Base-by-base conservation (phyloP, 177 flowering plant genomes). In the Vitis hybrid region DNA sequence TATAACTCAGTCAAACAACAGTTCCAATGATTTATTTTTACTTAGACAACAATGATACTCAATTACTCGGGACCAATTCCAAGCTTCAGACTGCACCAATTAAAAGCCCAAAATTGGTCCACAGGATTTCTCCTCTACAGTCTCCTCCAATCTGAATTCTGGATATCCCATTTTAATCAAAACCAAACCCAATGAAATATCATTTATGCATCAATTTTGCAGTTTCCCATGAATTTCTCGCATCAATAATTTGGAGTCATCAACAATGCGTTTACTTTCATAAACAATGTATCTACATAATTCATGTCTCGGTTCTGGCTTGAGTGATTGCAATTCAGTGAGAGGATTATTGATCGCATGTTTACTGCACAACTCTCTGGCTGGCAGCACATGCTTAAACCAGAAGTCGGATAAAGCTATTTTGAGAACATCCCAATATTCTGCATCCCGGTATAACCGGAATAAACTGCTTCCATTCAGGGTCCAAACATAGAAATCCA, bases 401-500 rank as follows among this genome's bases (percentile, higher is more conserved):
- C 97, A 91, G 66, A 91, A 91, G 73, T 90, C 97, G 46, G 86
- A 77, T 52, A 91, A 74, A 1, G 88, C 93, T 8, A 71, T 60
- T 73, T 80, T 77, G 70, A 91, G 3, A 48, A 71, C 61, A 40
- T 83, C 80, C 97, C 97, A 91, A 56, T 88, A 91, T 7, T 81
- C 77, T 12, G 19, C 35, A 70, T 90, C 85, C 21, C 97, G 76
- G 27, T 83, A 17, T 27, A 91, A 8, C 67, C 91, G 79, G 70
- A 91, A 87, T 52, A 91, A 77, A 78, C 88, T 90, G 72, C 93
- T 87, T 1, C 97, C 94, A 35, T 80, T 86, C 6, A 74, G 79
- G 52, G 94, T 91, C 97, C 94, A 91, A 52, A 80, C 80, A 74
- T 90, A 91, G 35, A 91, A 77, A 77, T 91, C 88, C 91, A 90